Evolutionary conservation across 208 protist genomes (phyloP).

Genomic region (Acanthamoeba rhysodes): DNA sequence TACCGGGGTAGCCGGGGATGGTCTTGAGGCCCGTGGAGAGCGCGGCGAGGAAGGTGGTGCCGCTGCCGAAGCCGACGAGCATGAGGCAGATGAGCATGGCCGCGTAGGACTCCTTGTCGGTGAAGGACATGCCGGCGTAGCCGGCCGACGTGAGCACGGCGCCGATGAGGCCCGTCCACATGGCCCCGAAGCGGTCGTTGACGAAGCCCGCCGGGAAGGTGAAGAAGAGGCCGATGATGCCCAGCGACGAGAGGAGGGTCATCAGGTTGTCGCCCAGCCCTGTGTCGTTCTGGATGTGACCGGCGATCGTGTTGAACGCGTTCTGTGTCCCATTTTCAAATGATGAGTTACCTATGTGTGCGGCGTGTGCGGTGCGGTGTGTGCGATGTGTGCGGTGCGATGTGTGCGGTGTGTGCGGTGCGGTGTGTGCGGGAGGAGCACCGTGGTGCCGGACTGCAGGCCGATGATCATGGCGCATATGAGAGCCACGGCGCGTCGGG

Average conservation of each 20-base stretch:
- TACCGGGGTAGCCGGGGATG: conserved; percentile 14
- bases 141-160: conserved; percentile 15
- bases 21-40: conserved; percentile 15
- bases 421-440: not conserved
- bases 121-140: conserved; percentile 39
- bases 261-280: conserved; percentile 27
- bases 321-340: not conserved
- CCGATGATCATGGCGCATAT: not conserved
- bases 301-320: conserved; percentile 33
- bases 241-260: conserved; percentile 12
- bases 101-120: conserved; percentile 38
- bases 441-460: conserved; percentile 25
- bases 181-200: conserved; percentile 31
- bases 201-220: conserved; percentile 1
- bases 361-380: too few relatives aligned
- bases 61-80: conserved; percentile 43
- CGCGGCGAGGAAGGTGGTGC: not conserved
- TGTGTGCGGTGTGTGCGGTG: too few relatives aligned
- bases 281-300: not conserved
- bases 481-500: not conserved
- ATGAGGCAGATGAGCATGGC: conserved; percentile 28
- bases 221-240: conserved; percentile 43
- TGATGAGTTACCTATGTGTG: not conserved
- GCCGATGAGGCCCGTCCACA: not conserved
- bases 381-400: too few relatives aligned